Evolutionary conservation across 306 rosid genomes (phyloP).

Genomic region (Sesbania bispinosa): DNA sequence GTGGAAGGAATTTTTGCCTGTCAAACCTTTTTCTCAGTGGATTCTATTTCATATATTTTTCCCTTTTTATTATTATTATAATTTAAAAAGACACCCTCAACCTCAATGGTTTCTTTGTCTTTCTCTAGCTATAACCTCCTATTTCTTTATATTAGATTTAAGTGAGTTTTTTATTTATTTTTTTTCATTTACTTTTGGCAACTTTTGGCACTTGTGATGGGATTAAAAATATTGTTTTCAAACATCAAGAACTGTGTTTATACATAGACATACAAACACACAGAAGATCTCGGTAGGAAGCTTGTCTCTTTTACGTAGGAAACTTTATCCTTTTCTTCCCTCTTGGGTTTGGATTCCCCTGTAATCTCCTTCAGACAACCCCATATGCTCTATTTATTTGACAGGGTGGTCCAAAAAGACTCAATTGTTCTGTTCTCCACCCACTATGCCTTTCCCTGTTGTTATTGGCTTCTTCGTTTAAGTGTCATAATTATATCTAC

Average conservation of each 20-base stretch:
- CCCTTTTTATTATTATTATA: not conserved
- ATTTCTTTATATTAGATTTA: not conserved
- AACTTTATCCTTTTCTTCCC: slow-evolving; percentile 73
- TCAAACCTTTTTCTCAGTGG: slow-evolving; percentile 29
- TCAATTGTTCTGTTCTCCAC: slow-evolving; percentile 37
- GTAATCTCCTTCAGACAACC: slow-evolving; percentile 41
- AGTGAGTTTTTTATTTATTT: not conserved
- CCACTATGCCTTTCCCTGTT: slow-evolving; percentile 43
- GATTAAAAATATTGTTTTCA: not conserved
- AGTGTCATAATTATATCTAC: slow-evolving; percentile 41
- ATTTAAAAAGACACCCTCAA: not conserved
- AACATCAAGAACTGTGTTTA: slow-evolving; percentile 20
- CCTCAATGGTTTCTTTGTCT: slow-evolving; percentile 41
- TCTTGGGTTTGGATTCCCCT: slow-evolving; percentile 37
- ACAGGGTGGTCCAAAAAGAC: slow-evolving; percentile 55
- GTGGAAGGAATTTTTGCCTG: slow-evolving; percentile 42
- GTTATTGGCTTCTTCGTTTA: slow-evolving; percentile 39
- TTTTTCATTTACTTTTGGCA: slow-evolving; percentile 14
- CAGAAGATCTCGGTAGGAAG: slow-evolving; percentile 26
- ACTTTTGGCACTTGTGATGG: slow-evolving; percentile 34
- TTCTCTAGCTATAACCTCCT: slow-evolving; percentile 32
- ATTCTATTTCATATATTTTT: slow-evolving; percentile 31
- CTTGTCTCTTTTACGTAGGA: slow-evolving; percentile 35
- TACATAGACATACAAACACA: slow-evolving; percentile 24
- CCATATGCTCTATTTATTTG: slow-evolving; percentile 55